phyloP scores from a whole-genome alignment of 1,139 yeast genomes.

The Sugiyamaella castrensis region DNA sequence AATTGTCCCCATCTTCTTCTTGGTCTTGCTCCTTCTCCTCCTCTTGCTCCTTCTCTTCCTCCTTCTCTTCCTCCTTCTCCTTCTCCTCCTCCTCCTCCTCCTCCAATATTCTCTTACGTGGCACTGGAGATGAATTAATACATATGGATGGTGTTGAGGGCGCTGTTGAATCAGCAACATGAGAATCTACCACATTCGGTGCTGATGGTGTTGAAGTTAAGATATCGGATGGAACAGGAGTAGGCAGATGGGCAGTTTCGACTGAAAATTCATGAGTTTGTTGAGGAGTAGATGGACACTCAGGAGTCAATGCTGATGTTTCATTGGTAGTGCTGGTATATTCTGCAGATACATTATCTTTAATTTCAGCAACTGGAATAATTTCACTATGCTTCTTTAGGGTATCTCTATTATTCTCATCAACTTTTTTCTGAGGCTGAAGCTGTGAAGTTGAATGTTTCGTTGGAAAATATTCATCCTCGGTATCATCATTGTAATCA shows the following conservation, averaged over 20 bases:
- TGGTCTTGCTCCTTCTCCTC: neutral
- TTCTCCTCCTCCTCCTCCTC: neutral
- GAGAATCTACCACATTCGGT: neutral
- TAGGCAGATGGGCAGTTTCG: slow-evolving; percentile 5
- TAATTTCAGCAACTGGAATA: neutral
- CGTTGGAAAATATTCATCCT: slow-evolving; percentile 28
- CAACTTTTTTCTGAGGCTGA: neutral
- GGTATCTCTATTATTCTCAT: neutral
- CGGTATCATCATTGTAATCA: slow-evolving; percentile 41
- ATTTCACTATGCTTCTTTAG: neutral
- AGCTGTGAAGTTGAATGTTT: slow-evolving; percentile 8
- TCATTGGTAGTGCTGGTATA: neutral
- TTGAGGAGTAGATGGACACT: slow-evolving; percentile 6
- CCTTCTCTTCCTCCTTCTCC: neutral
- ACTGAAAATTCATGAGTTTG: neutral
- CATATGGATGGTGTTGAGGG: slow-evolving; percentile 4
- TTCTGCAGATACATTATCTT: neutral
- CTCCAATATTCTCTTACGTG: neutral
- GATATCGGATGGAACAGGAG: slow-evolving; percentile 1
- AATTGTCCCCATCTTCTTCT: neutral
- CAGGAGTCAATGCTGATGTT: slow-evolving; percentile 4
- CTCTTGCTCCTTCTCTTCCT: neutral
- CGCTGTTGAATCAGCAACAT: neutral
- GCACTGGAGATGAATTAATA: neutral
- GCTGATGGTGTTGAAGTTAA: neutral